Percentiles rank a stretch among this genome's conserved stretches.
These are phyloP conservation scores for Endogone sp. DNA, from an alignment of 192 early-diverging fungal genomes.

Conservation along the genomic window DNA sequence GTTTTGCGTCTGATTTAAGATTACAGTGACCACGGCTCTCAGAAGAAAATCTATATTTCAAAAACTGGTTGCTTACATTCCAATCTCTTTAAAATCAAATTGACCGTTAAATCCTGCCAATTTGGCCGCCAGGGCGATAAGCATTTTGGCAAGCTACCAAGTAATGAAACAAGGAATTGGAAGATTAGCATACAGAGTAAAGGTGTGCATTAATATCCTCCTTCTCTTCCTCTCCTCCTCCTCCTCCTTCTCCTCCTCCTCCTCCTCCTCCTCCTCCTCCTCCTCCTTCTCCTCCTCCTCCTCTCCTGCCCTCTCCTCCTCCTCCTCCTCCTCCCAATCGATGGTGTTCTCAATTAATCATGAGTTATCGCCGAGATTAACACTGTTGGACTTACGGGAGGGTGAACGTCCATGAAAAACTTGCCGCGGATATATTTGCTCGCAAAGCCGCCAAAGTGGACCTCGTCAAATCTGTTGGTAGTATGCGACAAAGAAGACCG, in stretches of 20 bases:
- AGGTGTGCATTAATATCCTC: too few species aligned
- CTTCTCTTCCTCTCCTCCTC: too few species aligned
- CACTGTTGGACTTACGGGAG: slow-evolving; percentile 83
- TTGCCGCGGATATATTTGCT: slow-evolving; percentile 72
- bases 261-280: background rate
- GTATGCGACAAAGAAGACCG: too few species aligned
- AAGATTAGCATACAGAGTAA: too few species aligned
- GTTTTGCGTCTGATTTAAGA: background rate
- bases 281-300: background rate
- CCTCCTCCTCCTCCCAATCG: too few species aligned
- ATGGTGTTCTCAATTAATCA: too few species aligned
- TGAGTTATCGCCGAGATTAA: too few species aligned
- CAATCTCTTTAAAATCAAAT: slow-evolving; percentile 94
- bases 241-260: too few species aligned
- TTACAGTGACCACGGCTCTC: background rate
- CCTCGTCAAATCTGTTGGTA: slow-evolving; percentile 74
- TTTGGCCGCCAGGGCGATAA: slow-evolving; percentile 56
- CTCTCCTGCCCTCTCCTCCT: too few species aligned
- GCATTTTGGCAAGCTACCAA: slow-evolving; percentile 34
- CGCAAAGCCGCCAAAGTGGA: slow-evolving; percentile 91
- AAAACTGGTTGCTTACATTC: slow-evolving; percentile 43
- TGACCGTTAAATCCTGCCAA: slow-evolving; percentile 86
- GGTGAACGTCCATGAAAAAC: slow-evolving; percentile 90
- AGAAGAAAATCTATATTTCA: too few species aligned
- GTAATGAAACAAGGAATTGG: too few species aligned